Base-by-base conservation (phyloP, 2,329 filamentous ascomycete species). In the Curvularia sp. region DNA sequence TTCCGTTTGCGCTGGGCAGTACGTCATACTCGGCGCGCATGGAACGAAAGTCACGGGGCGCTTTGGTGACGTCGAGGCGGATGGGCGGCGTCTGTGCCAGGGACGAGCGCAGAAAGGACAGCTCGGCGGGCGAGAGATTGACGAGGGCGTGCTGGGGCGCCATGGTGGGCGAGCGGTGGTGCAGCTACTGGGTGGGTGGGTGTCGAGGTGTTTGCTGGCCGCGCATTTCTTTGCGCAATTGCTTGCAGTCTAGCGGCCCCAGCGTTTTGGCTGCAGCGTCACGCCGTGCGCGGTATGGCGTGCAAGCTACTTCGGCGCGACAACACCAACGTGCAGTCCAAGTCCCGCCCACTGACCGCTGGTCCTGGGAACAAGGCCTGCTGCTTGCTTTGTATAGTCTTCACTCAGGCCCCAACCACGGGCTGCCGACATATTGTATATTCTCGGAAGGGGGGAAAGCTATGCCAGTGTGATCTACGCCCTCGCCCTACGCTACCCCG, bases 71-170 rank as follows among this genome's bases (percentile, higher is more conserved):
- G 78, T 99, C 95, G 21, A 94, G 91, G 23, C 95, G 93, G 75
- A 98, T 90, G 19, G 95, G 93, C 10, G 93, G 93, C 42, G 80
- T 80, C 59, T 93, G 89, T 7, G 88, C 85, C 72, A 99, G 92
- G 5, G 94, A 93, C 64, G 86, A 87, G 83, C 96, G 92, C 50
- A 98, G 87, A 81, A 97, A 99, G 69, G 93, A 93, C 72, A 99
- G 91, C 81, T 99, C 95, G 72, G 95, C 93, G 47, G 95, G 94
- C 53, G 93, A 97, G 78, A 98, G 89, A 69, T 92, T 88, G 43
- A 86, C 72, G 87, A 86, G 79, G 87, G 86, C 63, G 61, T 70
- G 68, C 53, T 72, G 63, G 53, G 75, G 75, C 28, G 73, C 65
- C 74, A 76, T 76, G n/a, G 59, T 52, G 63, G 18, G 49, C 39